Evolutionary conservation across 2,329 filamentous ascomycete species (phyloP), one percentile per base, ranked within the genome.

Genomic region (Cytospora chrysosperma): DNA sequence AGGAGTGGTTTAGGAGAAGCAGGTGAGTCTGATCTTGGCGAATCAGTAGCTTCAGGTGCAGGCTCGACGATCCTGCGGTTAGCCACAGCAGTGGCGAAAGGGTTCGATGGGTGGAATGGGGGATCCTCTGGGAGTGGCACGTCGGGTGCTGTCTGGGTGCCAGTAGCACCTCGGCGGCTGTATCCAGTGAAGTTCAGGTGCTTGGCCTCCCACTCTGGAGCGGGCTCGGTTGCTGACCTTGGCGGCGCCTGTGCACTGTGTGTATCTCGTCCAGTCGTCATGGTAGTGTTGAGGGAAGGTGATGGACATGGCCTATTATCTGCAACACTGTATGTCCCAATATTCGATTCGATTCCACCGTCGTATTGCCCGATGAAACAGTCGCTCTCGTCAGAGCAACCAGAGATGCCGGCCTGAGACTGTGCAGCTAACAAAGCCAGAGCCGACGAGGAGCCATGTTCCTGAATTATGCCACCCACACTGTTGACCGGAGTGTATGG

Each of bases 401-500:
- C 28, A 34, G 10, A 17, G n/a, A 47, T 21, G 24, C 30, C 19
- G 19, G 32, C 26, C n/a, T 27, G 32, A 26, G 13, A 50, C 32
- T n/a, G 66, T 56, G n/a, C 63, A 56, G 10, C 64, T 56, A 6
- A 67, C 62, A 6, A 59, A 24, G 13, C 34, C 27, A n/a, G 34
- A n/a, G 57, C 26, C 13, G 64, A 65, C 0, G 65, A 61, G 8
- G 65, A 61, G 8, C 69, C 65, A 63, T 76, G 74, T 54, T 75
- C 70, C 2, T 69, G 70, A 58, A 75, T 70, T 15, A 77, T 73
- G 17, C 68, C 70, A 21, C 73, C 72, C 4, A 76, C 71, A 0
- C 73, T 76, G 51, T 69, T 75, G 24, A 64, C 70, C 5, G 71
- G 72, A 5, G 61, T 68, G 21, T 71, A 67, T 0, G 68, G 60